Evolutionary conservation across 2,329 filamentous ascomycete genomes (phyloP).

Genomic region (Ambrosiella beaveri): DNA sequence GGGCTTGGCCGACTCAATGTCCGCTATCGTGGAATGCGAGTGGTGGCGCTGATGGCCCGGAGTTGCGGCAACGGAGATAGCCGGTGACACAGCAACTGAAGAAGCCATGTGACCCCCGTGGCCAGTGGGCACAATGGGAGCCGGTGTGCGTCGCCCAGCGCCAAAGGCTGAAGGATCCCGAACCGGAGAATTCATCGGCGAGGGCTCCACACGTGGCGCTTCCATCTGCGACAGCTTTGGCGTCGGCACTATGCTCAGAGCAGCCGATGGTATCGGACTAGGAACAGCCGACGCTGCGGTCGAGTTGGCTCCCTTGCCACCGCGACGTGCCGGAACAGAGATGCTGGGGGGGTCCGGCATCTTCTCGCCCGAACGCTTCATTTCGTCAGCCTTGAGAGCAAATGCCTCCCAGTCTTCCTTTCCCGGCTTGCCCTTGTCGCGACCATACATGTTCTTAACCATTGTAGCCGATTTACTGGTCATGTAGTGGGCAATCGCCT

Average conservation of each 20-base stretch:
- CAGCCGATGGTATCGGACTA: slow-evolving; percentile 5
- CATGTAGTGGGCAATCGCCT: slow-evolving; percentile 59
- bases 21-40: slow-evolving; percentile 5
- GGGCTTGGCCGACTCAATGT: slow-evolving; percentile 1
- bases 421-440: slow-evolving; percentile 42
- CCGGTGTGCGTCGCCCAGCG: neutral
- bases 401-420: slow-evolving; percentile 39
- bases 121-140: neutral
- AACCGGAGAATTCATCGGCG: slow-evolving; percentile 5
- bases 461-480: slow-evolving; percentile 74
- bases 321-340: slow-evolving; percentile 25
- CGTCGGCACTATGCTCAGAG: slow-evolving; percentile 1
- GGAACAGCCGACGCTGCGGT: slow-evolving; percentile 2
- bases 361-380: slow-evolving; percentile 37
- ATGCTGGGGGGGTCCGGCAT: slow-evolving; percentile 39
- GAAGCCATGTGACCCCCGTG: neutral
- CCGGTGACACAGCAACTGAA: neutral
- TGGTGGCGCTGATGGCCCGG: slow-evolving; percentile 4
- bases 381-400: slow-evolving; percentile 41
- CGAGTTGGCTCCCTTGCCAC: slow-evolving; percentile 19
- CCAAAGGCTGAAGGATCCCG: neutral
- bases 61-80: neutral
- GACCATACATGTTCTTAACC: slow-evolving; percentile 55
- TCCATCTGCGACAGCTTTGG: slow-evolving; percentile 9
- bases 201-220: slow-evolving; percentile 7